Conservation (phyloP, 148 eudicot genomes). For the Fagopyrum esculentum region DNA sequence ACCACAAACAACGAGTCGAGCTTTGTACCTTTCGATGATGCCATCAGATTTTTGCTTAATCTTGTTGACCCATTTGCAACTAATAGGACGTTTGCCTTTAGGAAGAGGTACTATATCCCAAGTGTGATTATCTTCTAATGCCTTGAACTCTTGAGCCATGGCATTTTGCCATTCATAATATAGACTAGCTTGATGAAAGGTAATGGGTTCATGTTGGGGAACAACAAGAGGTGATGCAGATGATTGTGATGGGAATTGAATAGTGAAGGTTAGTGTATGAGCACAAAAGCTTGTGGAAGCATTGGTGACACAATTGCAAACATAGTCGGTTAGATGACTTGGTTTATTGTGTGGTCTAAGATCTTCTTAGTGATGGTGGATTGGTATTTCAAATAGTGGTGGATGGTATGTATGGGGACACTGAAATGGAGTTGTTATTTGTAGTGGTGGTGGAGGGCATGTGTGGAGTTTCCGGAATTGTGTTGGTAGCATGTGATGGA, state of each 20-base stretch:
- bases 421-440: too few relatives aligned
- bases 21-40: too few relatives aligned
- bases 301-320: neutral
- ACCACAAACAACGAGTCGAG: too few relatives aligned
- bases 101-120: neutral
- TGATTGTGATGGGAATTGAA: neutral
- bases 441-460: too few relatives aligned
- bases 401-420: too few relatives aligned
- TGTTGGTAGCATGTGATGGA: too few relatives aligned
- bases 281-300: neutral
- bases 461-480: too few relatives aligned
- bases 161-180: neutral
- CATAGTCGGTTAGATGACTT: neutral
- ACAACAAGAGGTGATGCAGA: neutral
- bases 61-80: neutral
- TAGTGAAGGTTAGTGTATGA: neutral
- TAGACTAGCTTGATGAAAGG: neutral
- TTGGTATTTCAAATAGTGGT: too few relatives aligned
- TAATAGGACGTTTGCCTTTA: neutral
- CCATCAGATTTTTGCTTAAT: neutral
- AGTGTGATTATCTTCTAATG: neutral
- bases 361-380: neutral
- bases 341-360: neutral
- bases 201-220: too few relatives aligned
- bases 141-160: neutral